Base-by-base conservation (phyloP, 1,284 basidiomycete genomes). In the Marasmius fiardii region DNA sequence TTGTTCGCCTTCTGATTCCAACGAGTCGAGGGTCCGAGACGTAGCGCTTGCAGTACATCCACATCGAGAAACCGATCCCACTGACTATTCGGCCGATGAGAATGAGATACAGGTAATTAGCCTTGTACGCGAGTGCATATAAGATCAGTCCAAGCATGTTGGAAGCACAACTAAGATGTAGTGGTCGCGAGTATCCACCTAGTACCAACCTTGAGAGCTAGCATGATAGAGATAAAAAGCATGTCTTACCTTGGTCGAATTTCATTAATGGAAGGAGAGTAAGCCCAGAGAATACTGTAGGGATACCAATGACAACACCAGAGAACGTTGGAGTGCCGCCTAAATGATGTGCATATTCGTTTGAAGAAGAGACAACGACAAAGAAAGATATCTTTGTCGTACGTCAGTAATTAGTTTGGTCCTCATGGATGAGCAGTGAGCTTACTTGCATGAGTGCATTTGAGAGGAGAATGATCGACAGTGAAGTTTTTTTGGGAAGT, bases 291-390 rank as follows among this genome's bases (percentile, higher is more conserved):
- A 84, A 75, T 0, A 79, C 71, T 4, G 81, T 80, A 1, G 83
- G 83, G 33, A 89, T 86, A 62, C 87, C 87, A 57, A 88, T 86
- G 18, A 82, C 77, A 11, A 89, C 64, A 59, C 87, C 87, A 33
- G 85, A 82, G 64, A 89, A 89, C 0, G 82, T 85, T 12, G 84
- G 73, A 11, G 72, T 77, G 14, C 86, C 87, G 31, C 86, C 86
- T 2, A 89, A 70, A 62, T 80, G 74, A 57, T 81, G 74, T 0
- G 84, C 81, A 63, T 88, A 88, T 51, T 74, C 72, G 63, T 78
- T 82, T 1, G 85, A 81, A 0, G 87, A 85, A 1, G 87, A 83
- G 2, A 89, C 82, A 35, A 86, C 73, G 58, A 87, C 79, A 67
- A 85, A 89, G 71, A 88, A 88, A 0, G 83, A 81, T 4, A 85